Evolutionary conservation across 129 eudicot species (phyloP), one percentile per base, ranked within the genome.

Genomic region (Centaurea solstitialis): DNA sequence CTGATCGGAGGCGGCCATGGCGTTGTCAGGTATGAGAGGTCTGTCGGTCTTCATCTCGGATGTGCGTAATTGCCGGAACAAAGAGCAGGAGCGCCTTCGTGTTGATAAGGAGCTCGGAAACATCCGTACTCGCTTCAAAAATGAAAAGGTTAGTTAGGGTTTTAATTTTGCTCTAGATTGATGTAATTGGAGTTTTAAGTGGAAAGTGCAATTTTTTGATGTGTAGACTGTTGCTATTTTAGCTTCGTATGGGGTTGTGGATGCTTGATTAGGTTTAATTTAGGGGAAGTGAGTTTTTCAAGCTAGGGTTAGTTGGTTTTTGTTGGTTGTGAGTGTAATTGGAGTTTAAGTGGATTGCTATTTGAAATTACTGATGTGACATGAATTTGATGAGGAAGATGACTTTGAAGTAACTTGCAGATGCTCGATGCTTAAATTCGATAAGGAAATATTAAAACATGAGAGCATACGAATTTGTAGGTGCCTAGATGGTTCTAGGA

Each of bases 11-110:
- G 73, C 6, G 78, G 70, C 33, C 77, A 95, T 95, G 99, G 92
- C 99, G 92, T 83, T 95, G 67, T 93, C 99, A 30, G 99, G 99
- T 47, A 93, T 95, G 99, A 82, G 99, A 87, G 99, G 99, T 7
- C 74, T 95, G 12, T 95, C 99, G 1, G 97, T 95, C 1, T 95
- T 95, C 90, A 93, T 95, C 38, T 92, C 98, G 76, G 99, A 95
- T 78, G 81, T 95, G 53, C 99, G 99, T 47, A 95, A 95, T 88
- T 95, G 99, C 79, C 94, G 94, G 90, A 95, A 95, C 85, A 95
- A 95, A 81, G 98, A 95, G 50, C 92, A 86, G 85, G 99, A 95
- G 68, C 99, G 99, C 39, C 90, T 91, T 74, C 93, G 99, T 33
- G 97, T 95, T 20, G 99, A 93, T 90, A 95, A 95, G 61, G 99